Base-by-base conservation (phyloP, 371 early-diverging fungal genomes). In the Mortierella sp. region DNA sequence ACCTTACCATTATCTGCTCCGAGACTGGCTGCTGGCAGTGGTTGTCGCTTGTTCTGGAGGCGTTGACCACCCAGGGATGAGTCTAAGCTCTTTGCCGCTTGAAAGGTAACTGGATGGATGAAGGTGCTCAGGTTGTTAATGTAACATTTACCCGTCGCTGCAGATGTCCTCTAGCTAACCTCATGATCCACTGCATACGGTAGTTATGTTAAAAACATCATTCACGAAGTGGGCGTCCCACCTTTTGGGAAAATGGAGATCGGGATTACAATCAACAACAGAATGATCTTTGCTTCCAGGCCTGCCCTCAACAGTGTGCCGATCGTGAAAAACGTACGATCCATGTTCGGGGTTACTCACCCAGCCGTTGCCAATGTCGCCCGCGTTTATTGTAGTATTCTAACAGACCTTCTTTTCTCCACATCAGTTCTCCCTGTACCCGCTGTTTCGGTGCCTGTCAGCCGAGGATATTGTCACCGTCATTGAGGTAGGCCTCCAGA, bases 201-300 rank as follows among this genome's bases (percentile, higher is more conserved):
- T 54, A 90, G 90, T 55, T 88, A 93, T 53, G 89, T 96, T 5
- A 87, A 89, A 37, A 96, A 96, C 73, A 78, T 96, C 31, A 90
- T 96, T 31, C 90, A 93, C 71, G 95, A 96, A 72, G 90, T 96
- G 16, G 94, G 93, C 46, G 77, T 95, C 37, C 97, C 97, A 31
- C 96, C 97, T 19, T 95, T 96, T 57, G 97, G 97, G 19, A 91
- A 93, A 79, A 90, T 93, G 61, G 96, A 96, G 83, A 91, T 96
- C 40, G 92, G 91, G 8, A 89, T 96, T 53, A 90, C 90, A 0
- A 88, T 96, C 76, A 93, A 93, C 48, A 85, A 90, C 71, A 88
- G 91, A 46, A 79, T 90, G n/a, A 88, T 96, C 31, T 96, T 92
- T 75, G 91, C 93, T 57, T 93, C 95, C 4, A 80, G 96, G 50